Percentiles rank a stretch among this genome's conserved stretches.
Conservation (phyloP, 345 rosid genomes). For the Hibiscus syriacus region DNA sequence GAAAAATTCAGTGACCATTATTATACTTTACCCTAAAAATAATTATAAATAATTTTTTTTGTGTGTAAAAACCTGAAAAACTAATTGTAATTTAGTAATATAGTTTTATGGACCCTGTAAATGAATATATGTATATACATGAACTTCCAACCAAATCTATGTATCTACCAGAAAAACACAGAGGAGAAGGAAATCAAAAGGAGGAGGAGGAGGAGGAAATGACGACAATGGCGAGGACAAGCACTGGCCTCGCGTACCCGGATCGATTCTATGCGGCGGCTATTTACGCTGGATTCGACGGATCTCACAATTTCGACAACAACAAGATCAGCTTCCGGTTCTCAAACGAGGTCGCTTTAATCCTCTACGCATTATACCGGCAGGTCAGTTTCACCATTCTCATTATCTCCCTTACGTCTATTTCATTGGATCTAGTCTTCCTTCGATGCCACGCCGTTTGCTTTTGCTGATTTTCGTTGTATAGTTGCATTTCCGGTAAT, state of each 20-base stretch:
- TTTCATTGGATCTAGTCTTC: slow-evolving; percentile 19
- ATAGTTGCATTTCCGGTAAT: not conserved
- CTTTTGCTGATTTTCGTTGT: not conserved
- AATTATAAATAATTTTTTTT: no score
- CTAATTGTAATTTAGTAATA: not conserved
- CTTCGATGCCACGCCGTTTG: not conserved
- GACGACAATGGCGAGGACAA: slow-evolving; percentile 73
- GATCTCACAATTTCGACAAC: slow-evolving; percentile 55
- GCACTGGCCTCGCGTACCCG: slow-evolving; percentile 93
- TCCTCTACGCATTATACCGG: slow-evolving; percentile 80
- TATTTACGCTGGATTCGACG: slow-evolving; percentile 76
- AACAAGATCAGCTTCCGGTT: slow-evolving; percentile 59
- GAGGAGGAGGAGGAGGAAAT: slow-evolving; percentile 8
- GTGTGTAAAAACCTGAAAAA: not conserved
- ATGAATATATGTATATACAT: not conserved
- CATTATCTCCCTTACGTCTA: not conserved
- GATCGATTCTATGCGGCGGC: slow-evolving; percentile 96
- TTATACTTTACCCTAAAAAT: no score
- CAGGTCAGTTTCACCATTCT: slow-evolving; percentile 43
- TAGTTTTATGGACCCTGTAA: no score
- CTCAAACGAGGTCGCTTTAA: slow-evolving; percentile 70
- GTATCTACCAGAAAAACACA: not conserved
- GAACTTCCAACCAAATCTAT: not conserved
- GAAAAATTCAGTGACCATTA: no score
- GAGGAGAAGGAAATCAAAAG: not conserved